phyloP scores from a whole-genome alignment of 192 early-diverging fungal species.

The Coemansia javaensis region DNA sequence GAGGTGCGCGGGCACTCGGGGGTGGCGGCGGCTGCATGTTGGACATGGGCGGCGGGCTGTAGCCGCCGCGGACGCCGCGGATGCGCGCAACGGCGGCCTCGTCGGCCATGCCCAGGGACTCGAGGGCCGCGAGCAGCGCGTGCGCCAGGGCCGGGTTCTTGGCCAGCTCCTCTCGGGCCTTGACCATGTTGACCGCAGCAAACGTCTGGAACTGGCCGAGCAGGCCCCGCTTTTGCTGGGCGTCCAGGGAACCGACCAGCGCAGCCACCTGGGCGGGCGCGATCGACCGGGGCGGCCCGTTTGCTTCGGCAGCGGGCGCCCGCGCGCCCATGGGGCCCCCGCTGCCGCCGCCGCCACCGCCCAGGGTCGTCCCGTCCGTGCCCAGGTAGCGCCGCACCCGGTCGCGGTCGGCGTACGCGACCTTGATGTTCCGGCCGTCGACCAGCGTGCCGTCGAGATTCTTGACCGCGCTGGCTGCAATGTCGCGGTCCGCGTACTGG shows the following conservation, averaged over 20 bases:
- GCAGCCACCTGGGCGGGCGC: conserved; percentile 4
- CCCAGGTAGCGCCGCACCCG: conserved; percentile 24
- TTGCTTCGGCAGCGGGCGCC: not conserved
- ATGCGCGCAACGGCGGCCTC: conserved; percentile 5
- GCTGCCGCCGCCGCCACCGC: conserved; percentile 14
- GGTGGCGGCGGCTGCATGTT: not conserved
- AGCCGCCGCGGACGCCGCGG: not conserved
- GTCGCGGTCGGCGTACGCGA: conserved; percentile 79
- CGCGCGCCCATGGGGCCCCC: conserved; percentile 1
- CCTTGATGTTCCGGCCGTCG: conserved; percentile 79
- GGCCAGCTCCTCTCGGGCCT: conserved; percentile 25
- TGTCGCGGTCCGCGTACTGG: conserved; percentile 82
- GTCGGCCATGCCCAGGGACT: conserved; percentile 12
- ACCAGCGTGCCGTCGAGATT: conserved; percentile 89
- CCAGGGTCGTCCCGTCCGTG: conserved; percentile 18
- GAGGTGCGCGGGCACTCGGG: too few relatives aligned
- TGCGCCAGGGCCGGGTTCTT: conserved; percentile 34
- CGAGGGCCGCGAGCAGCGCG: conserved; percentile 14
- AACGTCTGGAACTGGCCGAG: conserved; percentile 32
- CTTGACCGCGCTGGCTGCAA: conserved; percentile 88
- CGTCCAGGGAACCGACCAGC: conserved; percentile 7
- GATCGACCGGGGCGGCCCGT: conserved; percentile 2
- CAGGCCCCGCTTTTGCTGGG: conserved; percentile 8
- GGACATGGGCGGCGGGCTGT: not conserved
- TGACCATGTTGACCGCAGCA: conserved; percentile 15